Conservation (phyloP, 257 asterid genomes). For the Fraxinus quadrangulata region DNA sequence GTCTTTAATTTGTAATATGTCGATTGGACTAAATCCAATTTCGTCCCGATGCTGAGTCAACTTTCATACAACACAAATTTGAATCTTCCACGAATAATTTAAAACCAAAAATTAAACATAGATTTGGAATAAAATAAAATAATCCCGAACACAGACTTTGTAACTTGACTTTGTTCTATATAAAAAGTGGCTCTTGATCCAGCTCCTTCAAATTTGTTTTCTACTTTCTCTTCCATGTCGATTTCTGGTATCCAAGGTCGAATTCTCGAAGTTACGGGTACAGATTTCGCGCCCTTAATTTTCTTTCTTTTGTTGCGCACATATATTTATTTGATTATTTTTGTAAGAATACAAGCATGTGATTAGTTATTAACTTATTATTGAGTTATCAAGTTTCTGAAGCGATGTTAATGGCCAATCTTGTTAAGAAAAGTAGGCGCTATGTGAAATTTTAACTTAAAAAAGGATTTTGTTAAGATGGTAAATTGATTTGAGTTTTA, state of each 20-base stretch:
- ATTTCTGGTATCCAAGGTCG: slow-evolving; percentile 54
- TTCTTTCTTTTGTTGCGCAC: not conserved
- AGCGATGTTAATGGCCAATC: too few relatives aligned
- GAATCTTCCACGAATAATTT: too few relatives aligned
- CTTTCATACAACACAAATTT: too few relatives aligned
- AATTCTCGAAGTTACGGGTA: slow-evolving; percentile 53
- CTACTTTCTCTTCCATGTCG: slow-evolving; percentile 32
- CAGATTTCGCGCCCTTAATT: not conserved
- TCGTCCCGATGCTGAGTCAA: too few relatives aligned
- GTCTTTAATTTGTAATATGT: too few relatives aligned
- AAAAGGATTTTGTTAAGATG: not conserved
- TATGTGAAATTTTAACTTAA: not conserved
- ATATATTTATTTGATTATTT: too few relatives aligned
- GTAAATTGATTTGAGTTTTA: not conserved
- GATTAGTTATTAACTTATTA: not conserved
- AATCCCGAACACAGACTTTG: not conserved
- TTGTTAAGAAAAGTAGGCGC: not conserved
- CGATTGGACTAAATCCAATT: too few relatives aligned
- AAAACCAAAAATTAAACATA: too few relatives aligned
- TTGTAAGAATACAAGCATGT: not conserved
- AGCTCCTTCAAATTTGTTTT: too few relatives aligned
- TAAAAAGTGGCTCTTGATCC: too few relatives aligned
- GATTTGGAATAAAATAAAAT: too few relatives aligned
- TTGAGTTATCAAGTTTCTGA: not conserved
- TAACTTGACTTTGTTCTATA: too few relatives aligned